These are phyloP conservation scores for Trichoderma sp. DNA, from an alignment of 2,329 filamentous ascomycete species.

Conservation along the genomic window DNA sequence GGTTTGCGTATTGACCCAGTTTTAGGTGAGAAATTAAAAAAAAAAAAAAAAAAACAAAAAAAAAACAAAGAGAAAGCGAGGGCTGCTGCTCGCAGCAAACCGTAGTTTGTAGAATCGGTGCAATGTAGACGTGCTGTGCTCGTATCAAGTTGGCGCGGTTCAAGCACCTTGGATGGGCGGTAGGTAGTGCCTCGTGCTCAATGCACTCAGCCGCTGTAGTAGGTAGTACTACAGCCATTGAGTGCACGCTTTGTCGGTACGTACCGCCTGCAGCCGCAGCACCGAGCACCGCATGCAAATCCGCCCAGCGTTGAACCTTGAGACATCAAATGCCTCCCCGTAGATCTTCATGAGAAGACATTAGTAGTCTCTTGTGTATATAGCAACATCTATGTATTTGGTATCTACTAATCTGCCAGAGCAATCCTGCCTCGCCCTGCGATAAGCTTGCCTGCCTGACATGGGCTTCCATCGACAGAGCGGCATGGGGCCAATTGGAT, in stretches of 20 bases:
- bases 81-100: neutral
- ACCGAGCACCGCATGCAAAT: neutral
- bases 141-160: constrained; percentile 1
- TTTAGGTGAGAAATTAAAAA: neutral
- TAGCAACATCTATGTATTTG: neutral
- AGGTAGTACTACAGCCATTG: neutral
- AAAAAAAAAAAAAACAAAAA: neutral
- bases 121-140: neutral
- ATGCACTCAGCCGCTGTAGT: neutral
- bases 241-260: neutral
- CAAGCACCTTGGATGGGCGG: constrained; percentile 1
- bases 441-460: neutral
- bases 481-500: neutral
- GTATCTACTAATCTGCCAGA: too few relatives aligned
- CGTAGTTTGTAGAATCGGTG: neutral
- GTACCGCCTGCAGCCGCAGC: neutral
- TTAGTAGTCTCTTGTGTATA: neutral
- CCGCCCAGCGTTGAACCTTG: neutral
- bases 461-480: neutral
- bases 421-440: neutral
- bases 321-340: neutral
- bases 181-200: neutral
- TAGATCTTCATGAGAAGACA: neutral
- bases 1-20: constrained; percentile 13
- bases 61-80: neutral